Conservation (phyloP, 805 yeast species). For the Blastobotrys attinorum region DNA sequence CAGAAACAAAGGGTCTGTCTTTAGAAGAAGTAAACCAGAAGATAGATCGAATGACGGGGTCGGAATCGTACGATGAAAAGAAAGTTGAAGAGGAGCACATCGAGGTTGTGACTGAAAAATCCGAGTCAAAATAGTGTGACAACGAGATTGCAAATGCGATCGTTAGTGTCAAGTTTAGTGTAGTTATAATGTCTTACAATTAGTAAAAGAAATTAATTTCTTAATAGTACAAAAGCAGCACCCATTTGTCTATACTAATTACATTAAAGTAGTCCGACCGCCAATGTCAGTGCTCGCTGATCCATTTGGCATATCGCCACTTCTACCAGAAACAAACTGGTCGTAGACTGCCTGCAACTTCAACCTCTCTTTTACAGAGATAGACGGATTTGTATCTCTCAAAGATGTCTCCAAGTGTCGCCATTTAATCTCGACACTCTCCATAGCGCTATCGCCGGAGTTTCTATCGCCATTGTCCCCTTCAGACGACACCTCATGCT, state of each 20-base stretch:
- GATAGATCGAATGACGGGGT: conserved; percentile 21
- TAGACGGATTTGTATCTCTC: conserved; percentile 79
- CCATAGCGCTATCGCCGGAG: conserved; percentile 3
- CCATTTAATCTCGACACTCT: conserved; percentile 38
- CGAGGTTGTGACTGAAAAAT: background rate
- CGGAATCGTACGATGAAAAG: background rate
- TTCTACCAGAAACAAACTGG: conserved; percentile 68
- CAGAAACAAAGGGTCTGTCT: conserved; percentile 38
- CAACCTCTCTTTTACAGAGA: conserved; percentile 59
- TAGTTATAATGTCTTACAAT: background rate
- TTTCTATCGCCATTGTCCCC: conserved; percentile 3
- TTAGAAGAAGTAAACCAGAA: conserved; percentile 35
- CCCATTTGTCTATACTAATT: conserved; percentile 16
- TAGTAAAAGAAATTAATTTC: too few species aligned
- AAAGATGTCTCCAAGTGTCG: conserved; percentile 56
- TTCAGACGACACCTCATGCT: too few species aligned
- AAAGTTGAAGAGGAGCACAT: background rate
- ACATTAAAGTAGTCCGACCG: conserved; percentile 78
- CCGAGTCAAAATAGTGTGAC: background rate
- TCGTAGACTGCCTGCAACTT: conserved; percentile 59
- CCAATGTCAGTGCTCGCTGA: conserved; percentile 74
- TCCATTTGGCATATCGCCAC: conserved; percentile 86
- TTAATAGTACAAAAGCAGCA: too few species aligned
- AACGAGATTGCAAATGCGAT: too few species aligned
- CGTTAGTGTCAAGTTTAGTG: background rate